Conservation (phyloP, 2,329 filamentous ascomycete species). For the Dactylonectria macrodidyma region DNA sequence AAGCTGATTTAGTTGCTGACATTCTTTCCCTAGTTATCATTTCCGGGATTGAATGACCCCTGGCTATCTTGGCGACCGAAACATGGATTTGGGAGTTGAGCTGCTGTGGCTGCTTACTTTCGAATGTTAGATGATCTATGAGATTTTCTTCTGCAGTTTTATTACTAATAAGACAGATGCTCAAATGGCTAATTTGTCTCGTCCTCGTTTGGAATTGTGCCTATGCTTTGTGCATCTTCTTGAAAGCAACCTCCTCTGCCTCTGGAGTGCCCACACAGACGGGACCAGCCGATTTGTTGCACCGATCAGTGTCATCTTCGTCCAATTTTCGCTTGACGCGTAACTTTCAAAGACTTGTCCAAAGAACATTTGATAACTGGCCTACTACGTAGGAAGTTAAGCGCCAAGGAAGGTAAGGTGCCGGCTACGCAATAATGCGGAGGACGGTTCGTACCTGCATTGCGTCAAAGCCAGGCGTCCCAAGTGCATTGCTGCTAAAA, state of each 20-base stretch:
- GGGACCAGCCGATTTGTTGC: too few species aligned
- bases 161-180: neutral
- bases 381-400: neutral
- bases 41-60: neutral
- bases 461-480: neutral
- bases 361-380: neutral
- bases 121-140: neutral
- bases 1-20: neutral
- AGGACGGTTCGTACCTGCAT: constrained; percentile 1
- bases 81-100: neutral
- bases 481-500: neutral
- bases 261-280: too few species aligned
- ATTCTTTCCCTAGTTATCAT: neutral
- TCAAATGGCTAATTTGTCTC: neutral
- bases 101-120: neutral
- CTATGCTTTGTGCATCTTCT: too few species aligned
- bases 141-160: neutral
- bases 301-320: too few species aligned
- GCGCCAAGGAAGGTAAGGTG: neutral
- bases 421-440: neutral
- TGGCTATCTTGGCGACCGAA: neutral
- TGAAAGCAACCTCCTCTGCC: too few species aligned
- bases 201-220: neutral
- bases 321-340: too few species aligned
- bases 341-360: too few species aligned